Evolutionary conservation across 805 yeast genomes (phyloP), one percentile per base, ranked within the genome.

Genomic region (Candida krabiensis): DNA sequence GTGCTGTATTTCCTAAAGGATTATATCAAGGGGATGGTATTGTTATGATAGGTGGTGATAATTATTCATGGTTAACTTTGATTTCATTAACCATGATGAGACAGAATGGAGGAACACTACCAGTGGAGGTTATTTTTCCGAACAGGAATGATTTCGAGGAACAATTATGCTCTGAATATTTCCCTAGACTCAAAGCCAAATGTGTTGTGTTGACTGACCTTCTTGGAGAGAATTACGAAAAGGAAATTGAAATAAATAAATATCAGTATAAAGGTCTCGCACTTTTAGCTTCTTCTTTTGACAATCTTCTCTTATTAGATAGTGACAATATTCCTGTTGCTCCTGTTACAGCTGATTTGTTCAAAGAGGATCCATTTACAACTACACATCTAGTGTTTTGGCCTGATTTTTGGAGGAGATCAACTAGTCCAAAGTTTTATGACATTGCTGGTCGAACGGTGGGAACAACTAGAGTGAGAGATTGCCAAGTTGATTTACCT

Each of bases 351-450:
- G 79, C 76, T 41, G 52, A 61, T 12, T 51, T 81, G 17, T 74
- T 80, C 40, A 59, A 60, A 2, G 66, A 75, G 0, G 57, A 66
- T 4, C 64, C 77, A 11, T 79, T 64, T 58, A 51, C 61, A 21
- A 55, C 65, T 8, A 56, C 60, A n/a, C 73, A 77, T 0, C 59
- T 80, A 56, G 67, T 80, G 12, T 48, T 76, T n/a, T 79, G 85
- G 84, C 85, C 85, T 4, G 84, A 79, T 55, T 77, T 75, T 24
- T 79, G 85, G 85, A 72, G 77, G 15, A 66, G 86, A 55, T 73
- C 83, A 12, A 80, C 86, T 2, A 69, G 73, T 40, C 86, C 86
- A 13, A 61, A 61, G 25, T 80, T 61, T 53, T 78, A 75, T 52
- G 77, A 77, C 12, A 77, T 83, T 41, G 78, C 86, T 12, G 61